phyloP scores from a whole-genome alignment of 352 stramenopile genomes.

The Phytophthora europaea region DNA sequence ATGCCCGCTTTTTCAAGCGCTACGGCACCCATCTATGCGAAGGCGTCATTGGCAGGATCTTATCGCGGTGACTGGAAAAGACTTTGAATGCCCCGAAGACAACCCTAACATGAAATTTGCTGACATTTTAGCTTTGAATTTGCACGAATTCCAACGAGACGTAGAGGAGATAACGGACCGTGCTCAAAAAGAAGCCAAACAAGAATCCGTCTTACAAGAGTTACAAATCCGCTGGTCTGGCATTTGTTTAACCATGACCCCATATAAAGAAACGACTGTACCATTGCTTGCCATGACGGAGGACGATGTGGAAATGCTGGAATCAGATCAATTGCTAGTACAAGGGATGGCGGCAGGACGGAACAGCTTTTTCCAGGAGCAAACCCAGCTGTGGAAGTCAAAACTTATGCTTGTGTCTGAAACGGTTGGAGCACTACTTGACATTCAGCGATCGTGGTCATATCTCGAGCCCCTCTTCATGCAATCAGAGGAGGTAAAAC shows the following conservation, averaged over 20 bases:
- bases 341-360: conserved; percentile 93
- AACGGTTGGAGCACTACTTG: conserved; percentile 85
- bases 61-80: conserved; percentile 61
- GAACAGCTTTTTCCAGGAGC: conserved; percentile 75
- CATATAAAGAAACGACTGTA: conserved; percentile 90
- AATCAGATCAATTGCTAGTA: conserved; percentile 95
- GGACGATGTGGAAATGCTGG: conserved; percentile 95
- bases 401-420: conserved; percentile 86
- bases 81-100: conserved; percentile 74
- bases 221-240: conserved; percentile 83
- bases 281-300: conserved; percentile 91
- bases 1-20: conserved; percentile 82
- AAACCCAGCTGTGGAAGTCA: conserved; percentile 64
- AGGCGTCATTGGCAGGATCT: conserved; percentile 82
- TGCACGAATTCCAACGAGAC: conserved; percentile 84
- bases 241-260: conserved; percentile 82
- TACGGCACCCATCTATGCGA: conserved; percentile 82
- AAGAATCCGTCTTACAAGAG: conserved; percentile 85
- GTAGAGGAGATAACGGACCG: conserved; percentile 94
- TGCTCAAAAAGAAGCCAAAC: conserved; percentile 93
- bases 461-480: conserved; percentile 97
- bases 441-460: conserved; percentile 96
- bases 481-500: conserved; percentile 95
- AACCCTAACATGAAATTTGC: conserved; percentile 76
- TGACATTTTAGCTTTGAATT: conserved; percentile 84